Conservation (phyloP, 352 stramenopile species). For the Salisapilia sapeloensis region DNA sequence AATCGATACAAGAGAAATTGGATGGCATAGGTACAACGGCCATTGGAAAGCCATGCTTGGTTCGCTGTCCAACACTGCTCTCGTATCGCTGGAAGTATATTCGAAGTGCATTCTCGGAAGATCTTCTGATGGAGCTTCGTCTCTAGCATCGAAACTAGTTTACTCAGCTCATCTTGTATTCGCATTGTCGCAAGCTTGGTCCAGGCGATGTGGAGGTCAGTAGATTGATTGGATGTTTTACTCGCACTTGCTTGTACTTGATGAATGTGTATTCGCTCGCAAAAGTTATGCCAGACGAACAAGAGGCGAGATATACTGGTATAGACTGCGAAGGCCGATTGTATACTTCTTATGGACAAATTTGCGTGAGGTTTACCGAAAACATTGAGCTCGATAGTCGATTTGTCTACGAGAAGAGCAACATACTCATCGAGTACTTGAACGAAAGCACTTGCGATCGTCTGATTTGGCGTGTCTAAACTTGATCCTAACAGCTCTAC, state of each 20-base stretch:
- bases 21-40: constrained; percentile 31
- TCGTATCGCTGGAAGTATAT: constrained; percentile 26
- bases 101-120: constrained; percentile 35
- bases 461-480: constrained; percentile 42
- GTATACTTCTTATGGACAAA: too few species aligned
- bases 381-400: too few species aligned
- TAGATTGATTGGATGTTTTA: constrained; percentile 53
- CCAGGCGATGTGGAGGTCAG: constrained; percentile 38
- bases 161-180: too few species aligned
- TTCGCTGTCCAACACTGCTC: constrained; percentile 30
- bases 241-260: too few species aligned
- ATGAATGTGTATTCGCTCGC: too few species aligned
- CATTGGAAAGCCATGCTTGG: constrained; percentile 47
- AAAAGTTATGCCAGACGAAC: too few species aligned
- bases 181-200: too few species aligned
- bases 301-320: too few species aligned
- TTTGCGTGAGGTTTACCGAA: too few species aligned
- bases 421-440: constrained; percentile 50
- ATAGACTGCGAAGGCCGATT: too few species aligned
- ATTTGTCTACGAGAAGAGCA: too few species aligned
- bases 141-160: constrained; percentile 15
- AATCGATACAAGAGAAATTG: constrained; percentile 35
- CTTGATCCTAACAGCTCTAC: constrained; percentile 42
- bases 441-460: constrained; percentile 36
- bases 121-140: constrained; percentile 37